These are phyloP conservation scores for Boletus insuetus DNA, from an alignment of 768 basidiomycete genomes.

Conservation along the genomic window DNA sequence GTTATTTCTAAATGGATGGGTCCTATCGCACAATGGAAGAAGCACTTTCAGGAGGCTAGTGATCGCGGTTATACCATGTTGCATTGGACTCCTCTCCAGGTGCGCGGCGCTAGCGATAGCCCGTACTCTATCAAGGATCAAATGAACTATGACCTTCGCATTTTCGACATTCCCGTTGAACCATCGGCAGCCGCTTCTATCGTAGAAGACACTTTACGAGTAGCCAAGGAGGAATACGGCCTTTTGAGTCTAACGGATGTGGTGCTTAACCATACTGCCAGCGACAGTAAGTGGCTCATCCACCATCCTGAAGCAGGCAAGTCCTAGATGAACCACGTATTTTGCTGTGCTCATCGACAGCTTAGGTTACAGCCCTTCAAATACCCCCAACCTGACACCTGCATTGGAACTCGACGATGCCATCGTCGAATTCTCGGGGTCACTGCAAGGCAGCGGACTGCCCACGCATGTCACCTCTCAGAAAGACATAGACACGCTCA, in stretches of 20 bases:
- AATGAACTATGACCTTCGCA: constrained; percentile 70
- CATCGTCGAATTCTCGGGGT: constrained; percentile 74
- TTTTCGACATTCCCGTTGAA: constrained; percentile 51
- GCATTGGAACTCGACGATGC: constrained; percentile 90
- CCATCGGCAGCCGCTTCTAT: constrained; percentile 51
- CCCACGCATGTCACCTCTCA: constrained; percentile 66
- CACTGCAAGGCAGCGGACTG: constrained; percentile 62
- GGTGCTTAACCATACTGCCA: constrained; percentile 96
- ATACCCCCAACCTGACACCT: constrained; percentile 89
- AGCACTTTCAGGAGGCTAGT: constrained; percentile 78
- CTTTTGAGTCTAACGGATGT: constrained; percentile 91
- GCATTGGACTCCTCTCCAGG: constrained; percentile 94
- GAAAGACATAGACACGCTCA: constrained; percentile 65
- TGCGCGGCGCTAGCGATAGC: constrained; percentile 83
- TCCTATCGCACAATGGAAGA: constrained; percentile 68
- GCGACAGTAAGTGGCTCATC: constrained; percentile 86
- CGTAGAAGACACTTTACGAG: constrained; percentile 61
- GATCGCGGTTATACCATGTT: constrained; percentile 97
- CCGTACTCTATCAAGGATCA: constrained; percentile 95
- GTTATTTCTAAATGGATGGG: constrained; percentile 99
- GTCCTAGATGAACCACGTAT: constrained; percentile 15
- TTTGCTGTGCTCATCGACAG: constrained; percentile 2
- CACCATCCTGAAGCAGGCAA: constrained; percentile 95
- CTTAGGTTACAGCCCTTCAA: constrained; percentile 83
- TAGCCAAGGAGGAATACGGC: constrained; percentile 83